Evolutionary conservation across 106 monocot species (phyloP), one percentile per base, ranked within the genome.

Genomic region (Posidonia australis): DNA sequence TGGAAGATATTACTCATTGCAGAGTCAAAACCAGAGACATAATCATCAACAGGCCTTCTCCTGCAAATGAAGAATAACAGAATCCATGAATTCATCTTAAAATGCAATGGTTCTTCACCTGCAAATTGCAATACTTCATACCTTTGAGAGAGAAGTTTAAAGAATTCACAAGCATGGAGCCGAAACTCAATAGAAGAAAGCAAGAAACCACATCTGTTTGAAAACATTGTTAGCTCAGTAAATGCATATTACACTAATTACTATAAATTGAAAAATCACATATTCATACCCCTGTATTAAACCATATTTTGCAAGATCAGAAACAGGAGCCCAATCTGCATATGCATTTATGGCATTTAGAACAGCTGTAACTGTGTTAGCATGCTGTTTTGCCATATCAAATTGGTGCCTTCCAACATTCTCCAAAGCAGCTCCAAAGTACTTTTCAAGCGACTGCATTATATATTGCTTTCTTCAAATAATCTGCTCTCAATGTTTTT

Each of bases 301-400:
- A 23, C 84, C 83, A 81, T 83, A 85, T 76, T 80, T 91, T 42
- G 84, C 87, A 77, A 98, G 72, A 68, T 91, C 87, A 62, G 78
- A 58, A 55, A 98, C 87, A 63, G 96, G 96, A 24, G 85, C 90
- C 96, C 96, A 98, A 78, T 91, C 96, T 55, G 85, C 90, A 79
- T 98, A 98, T 17, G 96, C 96, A 77, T 87, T 90, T 32, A 82
- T 67, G 64, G 98, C 98, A 88, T 98, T 91, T 63, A 98, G 65
- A 44, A 67, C 67, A 68, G 98, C 85, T 46, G 79, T 91, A 11
- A 98, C 85, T 66, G 83, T 83, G 6, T 78, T 69, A 27, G 71
- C 81, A 77, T 98, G 90, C 49, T 82, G 80, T 69, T 81, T 87
- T 61, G 91, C 83, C 36, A 64, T 68, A 54, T 79, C 79, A 54